Evolutionary conservation across 257 asterid species (phyloP), one percentile per base, ranked within the genome.

Genomic region (Rubia yunnanensis): DNA sequence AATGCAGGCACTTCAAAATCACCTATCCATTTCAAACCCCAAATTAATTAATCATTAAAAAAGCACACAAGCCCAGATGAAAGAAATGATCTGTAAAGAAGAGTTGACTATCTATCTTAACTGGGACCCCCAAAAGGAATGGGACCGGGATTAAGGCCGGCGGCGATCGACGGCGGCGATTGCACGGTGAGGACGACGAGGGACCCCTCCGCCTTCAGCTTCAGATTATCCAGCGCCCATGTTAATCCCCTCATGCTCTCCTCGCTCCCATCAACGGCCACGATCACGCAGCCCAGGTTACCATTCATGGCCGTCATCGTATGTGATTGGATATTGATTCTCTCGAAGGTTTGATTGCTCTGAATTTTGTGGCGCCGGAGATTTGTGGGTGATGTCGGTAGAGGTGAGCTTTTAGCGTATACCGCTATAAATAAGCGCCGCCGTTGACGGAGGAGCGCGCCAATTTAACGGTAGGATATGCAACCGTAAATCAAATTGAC

Each of bases 71-170:
- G 9, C 15, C 32, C 32, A 10, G 27, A 54, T 38, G 53, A 52
- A 13, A 18, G 14, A 60, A 60, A 60, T n/a, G 64, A 44, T 15
- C 52, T 41, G 2, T 41, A 5, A 41, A 13, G 5, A 41, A 41
- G 7, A 18, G 60, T 55, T 8, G 67, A 26, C n/a, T 4, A 20
- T 60, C 10, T 3, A 20, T 60, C 82, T 77, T 75, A 78, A 81
- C 83, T 81, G 70, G 83, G 81, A 20, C 86, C 86, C 27, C 86
- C 83, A 71, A 81, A 81, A 9, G 86, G 86, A 68, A 81, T 81
- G 15, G 71, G 72, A 0, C 61, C 68, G 50, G 86, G 86, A 60
- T 65, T 81, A 63, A 81, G 54, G 3, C 86, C 86, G 18, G 80
- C 71, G 35, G 74, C 69, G 22, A 81, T 78, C 11, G 83, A 73